A percentile compares a stretch with the other conserved stretches of the same genome.
phyloP scores from a whole-genome alignment of 768 basidiomycete genomes.

The Cubamyces lactineus region DNA sequence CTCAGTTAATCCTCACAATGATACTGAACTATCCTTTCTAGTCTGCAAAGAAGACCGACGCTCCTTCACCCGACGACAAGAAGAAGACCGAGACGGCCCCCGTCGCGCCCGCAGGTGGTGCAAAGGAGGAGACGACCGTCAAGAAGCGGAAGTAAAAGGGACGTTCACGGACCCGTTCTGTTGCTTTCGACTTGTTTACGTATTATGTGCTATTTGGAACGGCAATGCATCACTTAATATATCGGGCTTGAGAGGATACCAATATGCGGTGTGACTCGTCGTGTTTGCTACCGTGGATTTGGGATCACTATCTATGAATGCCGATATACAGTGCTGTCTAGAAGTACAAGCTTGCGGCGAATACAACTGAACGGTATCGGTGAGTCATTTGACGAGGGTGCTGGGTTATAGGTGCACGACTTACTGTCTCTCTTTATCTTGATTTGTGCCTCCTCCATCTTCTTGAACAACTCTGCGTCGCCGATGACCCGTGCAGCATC shows the following conservation, averaged over 20 bases:
- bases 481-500: conserved; percentile 98
- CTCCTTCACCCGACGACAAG: conserved; percentile 64
- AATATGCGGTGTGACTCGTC: not conserved
- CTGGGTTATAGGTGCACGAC: conserved; percentile 37
- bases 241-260: conserved; percentile 29
- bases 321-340: conserved; percentile 38
- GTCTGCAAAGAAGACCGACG: conserved; percentile 81
- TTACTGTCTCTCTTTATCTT: conserved; percentile 96
- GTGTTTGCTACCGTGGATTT: not conserved
- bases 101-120: conserved; percentile 71
- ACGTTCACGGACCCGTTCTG: conserved; percentile 2
- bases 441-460: conserved; percentile 95
- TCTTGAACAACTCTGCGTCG: conserved; percentile 92
- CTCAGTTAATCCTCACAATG: not conserved
- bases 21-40: conserved; percentile 33
- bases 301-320: not conserved
- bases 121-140: conserved; percentile 67
- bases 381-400: not conserved
- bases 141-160: conserved; percentile 74
- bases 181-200: conserved; percentile 21
- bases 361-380: conserved; percentile 59
- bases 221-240: conserved; percentile 27
- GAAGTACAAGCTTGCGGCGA: conserved; percentile 88
- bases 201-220: conserved; percentile 24
- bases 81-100: conserved; percentile 65